Conservation (phyloP, 1,139 yeast genomes). For the Schizosaccharomyces versatilis region DNA sequence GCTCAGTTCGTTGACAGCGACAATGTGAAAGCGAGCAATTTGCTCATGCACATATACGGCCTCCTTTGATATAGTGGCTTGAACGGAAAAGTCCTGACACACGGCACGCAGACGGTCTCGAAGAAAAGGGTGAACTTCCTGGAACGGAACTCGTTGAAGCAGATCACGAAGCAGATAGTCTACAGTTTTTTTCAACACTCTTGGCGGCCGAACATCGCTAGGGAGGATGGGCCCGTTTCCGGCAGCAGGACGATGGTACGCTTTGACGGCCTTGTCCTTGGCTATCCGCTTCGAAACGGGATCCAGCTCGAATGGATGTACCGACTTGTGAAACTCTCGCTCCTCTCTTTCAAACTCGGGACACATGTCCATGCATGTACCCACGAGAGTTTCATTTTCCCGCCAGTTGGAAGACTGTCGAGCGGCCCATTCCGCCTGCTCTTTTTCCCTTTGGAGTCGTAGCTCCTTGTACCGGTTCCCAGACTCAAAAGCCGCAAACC, state of each 20-base stretch:
- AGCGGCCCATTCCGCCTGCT: background rate
- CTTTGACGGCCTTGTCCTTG: constrained; percentile 51
- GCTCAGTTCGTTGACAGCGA: constrained; percentile 72
- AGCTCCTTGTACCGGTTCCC: background rate
- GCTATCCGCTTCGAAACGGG: constrained; percentile 36
- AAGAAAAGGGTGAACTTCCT: constrained; percentile 69
- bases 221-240: constrained; percentile 97
- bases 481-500: too few species aligned
- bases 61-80: constrained; percentile 80
- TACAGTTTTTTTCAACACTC: constrained; percentile 25
- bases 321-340: constrained; percentile 72
- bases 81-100: constrained; percentile 90
- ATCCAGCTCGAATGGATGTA: constrained; percentile 56
- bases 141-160: constrained; percentile 18
- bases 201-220: constrained; percentile 90
- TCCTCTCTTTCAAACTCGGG: constrained; percentile 81
- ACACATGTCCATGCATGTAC: constrained; percentile 85
- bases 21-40: constrained; percentile 70
- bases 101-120: constrained; percentile 97
- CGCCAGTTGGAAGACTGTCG: background rate
- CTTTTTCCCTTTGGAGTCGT: background rate
- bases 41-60: constrained; percentile 82
- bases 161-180: constrained; percentile 9
- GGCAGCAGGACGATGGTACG: constrained; percentile 91
- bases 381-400: constrained; percentile 22